Evolutionary conservation across 345 rosid genomes (phyloP).

Genomic region (Schrenkiella parvula): DNA sequence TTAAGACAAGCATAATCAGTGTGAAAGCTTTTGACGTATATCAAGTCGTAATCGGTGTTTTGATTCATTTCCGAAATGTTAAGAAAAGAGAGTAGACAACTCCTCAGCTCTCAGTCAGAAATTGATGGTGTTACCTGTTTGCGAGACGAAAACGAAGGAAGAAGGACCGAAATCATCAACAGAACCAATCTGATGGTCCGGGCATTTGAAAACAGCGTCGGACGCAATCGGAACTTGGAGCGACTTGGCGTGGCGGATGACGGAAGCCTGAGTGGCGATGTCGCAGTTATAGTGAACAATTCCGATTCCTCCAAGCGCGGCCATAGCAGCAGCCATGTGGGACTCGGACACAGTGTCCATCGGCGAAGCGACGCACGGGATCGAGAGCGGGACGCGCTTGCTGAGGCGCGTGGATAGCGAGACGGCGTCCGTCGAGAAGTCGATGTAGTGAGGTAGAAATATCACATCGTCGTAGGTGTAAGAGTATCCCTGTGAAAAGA

Average conservation of each 20-base stretch:
- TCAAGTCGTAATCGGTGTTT: neutral
- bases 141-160: slow-evolving; percentile 37
- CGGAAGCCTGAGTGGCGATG: slow-evolving; percentile 53
- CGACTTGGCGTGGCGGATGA: slow-evolving; percentile 62
- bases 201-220: slow-evolving; percentile 41
- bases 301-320: slow-evolving; percentile 78
- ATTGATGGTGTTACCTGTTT: slow-evolving; percentile 13
- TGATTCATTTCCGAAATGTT: neutral
- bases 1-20: neutral
- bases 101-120: neutral
- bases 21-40: neutral
- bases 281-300: slow-evolving; percentile 65
- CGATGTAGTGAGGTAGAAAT: slow-evolving; percentile 85
- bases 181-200: slow-evolving; percentile 30
- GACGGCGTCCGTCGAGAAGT: slow-evolving; percentile 78
- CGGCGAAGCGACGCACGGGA: slow-evolving; percentile 90
- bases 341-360: slow-evolving; percentile 96
- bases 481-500: slow-evolving; percentile 73
- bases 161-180: slow-evolving; percentile 40
- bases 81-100: neutral
- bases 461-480: slow-evolving; percentile 91
- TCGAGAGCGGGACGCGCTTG: slow-evolving; percentile 62
- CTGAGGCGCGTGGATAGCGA: slow-evolving; percentile 65
- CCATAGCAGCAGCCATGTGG: slow-evolving; percentile 87
- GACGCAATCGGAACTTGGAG: slow-evolving; percentile 61